Conservation (phyloP, 768 basidiomycete genomes). For the Leucocoprinus birnbaumii region DNA sequence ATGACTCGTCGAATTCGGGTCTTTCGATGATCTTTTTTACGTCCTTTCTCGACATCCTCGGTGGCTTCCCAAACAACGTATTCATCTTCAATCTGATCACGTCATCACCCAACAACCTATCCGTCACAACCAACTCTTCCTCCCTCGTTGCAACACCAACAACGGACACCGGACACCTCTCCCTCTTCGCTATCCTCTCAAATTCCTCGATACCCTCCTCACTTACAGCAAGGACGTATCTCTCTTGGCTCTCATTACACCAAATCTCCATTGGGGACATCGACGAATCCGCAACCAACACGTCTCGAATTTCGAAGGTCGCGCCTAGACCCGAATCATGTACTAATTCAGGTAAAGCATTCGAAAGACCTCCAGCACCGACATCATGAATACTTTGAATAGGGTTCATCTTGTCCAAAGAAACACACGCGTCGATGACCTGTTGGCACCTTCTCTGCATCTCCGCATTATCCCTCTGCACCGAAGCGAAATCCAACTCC, state of each 20-base stretch:
- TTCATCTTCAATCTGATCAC: conserved; percentile 92
- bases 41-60: conserved; percentile 83
- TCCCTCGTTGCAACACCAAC: conserved; percentile 85
- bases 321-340: conserved; percentile 95
- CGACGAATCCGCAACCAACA: conserved; percentile 85
- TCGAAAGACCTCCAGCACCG: conserved; percentile 94
- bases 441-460: conserved; percentile 98
- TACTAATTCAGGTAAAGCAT: conserved; percentile 94
- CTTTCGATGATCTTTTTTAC: conserved; percentile 35
- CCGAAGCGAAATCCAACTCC: conserved; percentile 95
- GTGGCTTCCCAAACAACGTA: conserved; percentile 94
- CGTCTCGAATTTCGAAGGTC: conserved; percentile 88
- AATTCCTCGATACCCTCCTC: conserved; percentile 62
- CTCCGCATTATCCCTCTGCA: conserved; percentile 97
- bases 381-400: conserved; percentile 98
- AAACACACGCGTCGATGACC: conserved; percentile 90
- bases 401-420: conserved; percentile 56
- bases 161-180: conserved; percentile 90
- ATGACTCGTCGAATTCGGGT: conserved; percentile 65
- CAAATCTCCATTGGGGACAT: conserved; percentile 99
- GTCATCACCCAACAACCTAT: conserved; percentile 72
- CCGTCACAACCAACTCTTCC: conserved; percentile 85
- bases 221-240: conserved; percentile 91
- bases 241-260: conserved; percentile 99
- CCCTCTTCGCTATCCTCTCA: conserved; percentile 75